These are phyloP conservation scores for Pythium periplocum DNA, from an alignment of 352 stramenopile species.

Conservation along the genomic window DNA sequence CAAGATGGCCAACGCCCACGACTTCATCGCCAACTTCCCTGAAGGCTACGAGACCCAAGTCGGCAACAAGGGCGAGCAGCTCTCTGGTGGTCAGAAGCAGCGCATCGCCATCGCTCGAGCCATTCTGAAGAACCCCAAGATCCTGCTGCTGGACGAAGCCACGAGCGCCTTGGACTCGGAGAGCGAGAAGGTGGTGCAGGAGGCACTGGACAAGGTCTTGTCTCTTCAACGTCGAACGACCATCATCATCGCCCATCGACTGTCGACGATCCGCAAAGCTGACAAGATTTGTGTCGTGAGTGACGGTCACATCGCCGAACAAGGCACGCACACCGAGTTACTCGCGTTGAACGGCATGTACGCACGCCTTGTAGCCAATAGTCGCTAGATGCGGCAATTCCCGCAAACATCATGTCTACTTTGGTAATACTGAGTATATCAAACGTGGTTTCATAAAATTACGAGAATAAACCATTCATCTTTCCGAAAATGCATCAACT, in stretches of 20 bases:
- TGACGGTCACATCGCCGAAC: constrained; percentile 87
- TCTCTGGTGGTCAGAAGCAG: constrained; percentile 60
- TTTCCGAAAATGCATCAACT: no score
- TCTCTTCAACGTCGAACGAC: constrained; percentile 70
- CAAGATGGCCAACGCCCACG: constrained; percentile 89
- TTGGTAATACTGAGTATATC: no score
- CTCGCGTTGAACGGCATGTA: constrained; percentile 33
- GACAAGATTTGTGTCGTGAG: constrained; percentile 94
- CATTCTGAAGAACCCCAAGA: constrained; percentile 82
- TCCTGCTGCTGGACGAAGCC: constrained; percentile 92
- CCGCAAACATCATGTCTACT: no score
- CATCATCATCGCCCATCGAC: constrained; percentile 92
- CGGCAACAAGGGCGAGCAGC: constrained; percentile 87
- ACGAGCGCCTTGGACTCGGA: constrained; percentile 82
- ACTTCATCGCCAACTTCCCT: constrained; percentile 89
- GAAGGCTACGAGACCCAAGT: constrained; percentile 92
- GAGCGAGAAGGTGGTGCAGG: constrained; percentile 82
- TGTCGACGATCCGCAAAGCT: constrained; percentile 91
- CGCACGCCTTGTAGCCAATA: constrained; percentile 16
- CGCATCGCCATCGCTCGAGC: constrained; percentile 91
- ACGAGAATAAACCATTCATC: no score
- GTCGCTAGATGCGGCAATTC: no score
- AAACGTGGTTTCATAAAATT: no score
- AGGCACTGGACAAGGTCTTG: constrained; percentile 60
- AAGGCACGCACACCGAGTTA: constrained; percentile 90